These are phyloP conservation scores for Schrenkiella parvula DNA, from an alignment of 345 rosid species.

Conservation along the genomic window DNA sequence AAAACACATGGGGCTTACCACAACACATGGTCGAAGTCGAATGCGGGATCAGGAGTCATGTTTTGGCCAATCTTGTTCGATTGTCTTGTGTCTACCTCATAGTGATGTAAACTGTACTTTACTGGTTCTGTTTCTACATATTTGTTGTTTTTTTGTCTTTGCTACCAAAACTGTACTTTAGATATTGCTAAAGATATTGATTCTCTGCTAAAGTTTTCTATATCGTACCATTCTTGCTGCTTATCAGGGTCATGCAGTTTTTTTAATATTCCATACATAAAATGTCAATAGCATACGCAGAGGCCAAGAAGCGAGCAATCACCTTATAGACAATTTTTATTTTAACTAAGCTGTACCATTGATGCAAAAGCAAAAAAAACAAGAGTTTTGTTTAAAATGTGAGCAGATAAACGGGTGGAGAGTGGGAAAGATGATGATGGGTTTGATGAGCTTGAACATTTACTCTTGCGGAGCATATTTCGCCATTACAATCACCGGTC, in stretches of 20 bases:
- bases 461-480: constrained; percentile 19
- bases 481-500: neutral
- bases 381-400: neutral
- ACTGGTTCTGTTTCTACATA: neutral
- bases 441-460: constrained; percentile 39
- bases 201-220: neutral
- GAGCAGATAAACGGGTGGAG: neutral
- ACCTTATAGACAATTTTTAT: constrained; percentile 31
- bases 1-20: constrained; percentile 18
- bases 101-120: neutral
- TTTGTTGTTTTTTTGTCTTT: neutral
- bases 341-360: neutral
- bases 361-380: neutral
- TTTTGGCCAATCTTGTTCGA: constrained; percentile 3
- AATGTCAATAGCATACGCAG: constrained; percentile 54
- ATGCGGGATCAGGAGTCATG: neutral
- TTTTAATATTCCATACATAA: constrained; percentile 44
- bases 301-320: constrained; percentile 64
- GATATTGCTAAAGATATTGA: too few relatives aligned
- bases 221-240: neutral
- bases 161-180: too few relatives aligned
- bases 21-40: neutral
- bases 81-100: neutral
- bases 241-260: constrained; percentile 56
- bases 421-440: constrained; percentile 2